These are phyloP conservation scores for Exophiala oligosperma DNA, from an alignment of 2,329 filamentous ascomycete species.

Conservation along the genomic window DNA sequence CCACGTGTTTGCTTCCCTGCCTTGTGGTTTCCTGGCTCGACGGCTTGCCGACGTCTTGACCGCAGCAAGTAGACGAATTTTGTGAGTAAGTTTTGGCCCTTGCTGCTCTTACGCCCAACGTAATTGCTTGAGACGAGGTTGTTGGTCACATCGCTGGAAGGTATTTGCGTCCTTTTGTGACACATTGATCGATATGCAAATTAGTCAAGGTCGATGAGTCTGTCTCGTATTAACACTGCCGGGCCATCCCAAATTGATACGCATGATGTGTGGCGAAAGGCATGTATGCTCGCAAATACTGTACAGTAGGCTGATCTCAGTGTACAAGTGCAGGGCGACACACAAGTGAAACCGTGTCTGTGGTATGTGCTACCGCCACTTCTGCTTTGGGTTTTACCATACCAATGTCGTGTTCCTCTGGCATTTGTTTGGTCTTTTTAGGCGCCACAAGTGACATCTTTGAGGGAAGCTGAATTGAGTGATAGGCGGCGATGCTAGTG, in stretches of 20 bases:
- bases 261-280: not conserved
- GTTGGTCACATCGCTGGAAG: not conserved
- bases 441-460: not conserved
- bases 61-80: too few relatives aligned
- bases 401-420: not conserved
- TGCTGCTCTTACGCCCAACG: not conserved
- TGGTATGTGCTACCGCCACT: not conserved
- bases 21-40: not conserved
- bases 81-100: too few relatives aligned
- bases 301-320: not conserved
- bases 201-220: not conserved
- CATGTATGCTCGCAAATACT: not conserved
- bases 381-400: not conserved
- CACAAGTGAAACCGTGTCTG: slow-evolving; percentile 3
- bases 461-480: not conserved
- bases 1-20: not conserved
- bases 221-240: not conserved
- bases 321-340: slow-evolving; percentile 1
- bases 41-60: not conserved
- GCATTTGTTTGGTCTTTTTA: slow-evolving; percentile 31
- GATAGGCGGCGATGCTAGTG: not conserved
- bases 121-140: not conserved
- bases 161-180: too few relatives aligned
- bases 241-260: not conserved
- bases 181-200: not conserved